Percentiles rank a stretch among this genome's conserved stretches.
These are phyloP conservation scores for Themeda triandra DNA, from an alignment of 176 grass and related monocot genomes.

Conservation along the genomic window DNA sequence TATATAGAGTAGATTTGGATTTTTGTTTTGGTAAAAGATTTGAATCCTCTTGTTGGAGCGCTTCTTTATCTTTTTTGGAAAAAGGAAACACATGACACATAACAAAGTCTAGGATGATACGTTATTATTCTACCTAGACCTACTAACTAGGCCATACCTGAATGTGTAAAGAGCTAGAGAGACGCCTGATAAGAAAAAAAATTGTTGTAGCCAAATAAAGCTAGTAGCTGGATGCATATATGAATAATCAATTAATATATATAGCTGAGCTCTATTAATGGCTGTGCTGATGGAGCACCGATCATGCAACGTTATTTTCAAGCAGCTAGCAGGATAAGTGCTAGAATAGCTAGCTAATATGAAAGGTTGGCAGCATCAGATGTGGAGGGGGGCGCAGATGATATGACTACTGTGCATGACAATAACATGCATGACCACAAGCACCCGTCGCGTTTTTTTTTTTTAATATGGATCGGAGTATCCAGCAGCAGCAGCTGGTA, in stretches of 20 bases:
- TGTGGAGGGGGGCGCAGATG: too few species aligned
- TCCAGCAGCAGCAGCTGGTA: too few species aligned
- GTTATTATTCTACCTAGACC: not conserved
- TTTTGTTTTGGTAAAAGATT: not conserved
- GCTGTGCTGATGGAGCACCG: not conserved
- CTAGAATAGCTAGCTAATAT: not conserved
- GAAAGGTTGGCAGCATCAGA: not conserved
- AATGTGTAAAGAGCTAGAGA: not conserved
- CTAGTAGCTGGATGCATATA: not conserved
- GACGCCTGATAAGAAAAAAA: not conserved
- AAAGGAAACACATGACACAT: not conserved
- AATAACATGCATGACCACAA: too few species aligned
- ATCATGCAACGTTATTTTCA: not conserved
- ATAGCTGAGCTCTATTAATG: not conserved
- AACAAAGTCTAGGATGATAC: not conserved
- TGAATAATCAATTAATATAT: not conserved
- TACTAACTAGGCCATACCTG: not conserved
- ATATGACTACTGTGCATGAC: too few species aligned
- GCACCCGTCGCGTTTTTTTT: too few species aligned
- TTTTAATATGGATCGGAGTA: too few species aligned
- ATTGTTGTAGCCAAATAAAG: not conserved
- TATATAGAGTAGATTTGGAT: constrained; percentile 1
- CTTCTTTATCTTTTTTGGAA: not conserved
- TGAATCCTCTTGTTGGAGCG: not conserved
- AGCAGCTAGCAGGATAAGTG: not conserved